Conservation (phyloP, 2,329 filamentous ascomycete species). For the Hawksworthiomyces lignivorus region DNA sequence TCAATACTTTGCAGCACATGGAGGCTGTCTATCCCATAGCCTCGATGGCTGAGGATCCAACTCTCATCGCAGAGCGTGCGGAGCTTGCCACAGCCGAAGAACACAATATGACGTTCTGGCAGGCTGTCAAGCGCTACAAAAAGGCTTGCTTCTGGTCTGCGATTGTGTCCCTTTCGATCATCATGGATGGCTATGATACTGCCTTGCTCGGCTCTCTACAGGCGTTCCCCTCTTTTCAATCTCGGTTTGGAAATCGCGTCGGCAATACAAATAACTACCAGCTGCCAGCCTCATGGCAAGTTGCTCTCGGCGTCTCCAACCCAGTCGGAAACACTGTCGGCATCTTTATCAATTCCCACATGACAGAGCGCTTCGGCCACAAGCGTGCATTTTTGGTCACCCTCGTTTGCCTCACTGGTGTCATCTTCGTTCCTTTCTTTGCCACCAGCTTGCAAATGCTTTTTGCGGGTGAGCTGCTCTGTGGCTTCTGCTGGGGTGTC, state of each 20-base stretch:
- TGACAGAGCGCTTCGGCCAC: slow-evolving; percentile 36
- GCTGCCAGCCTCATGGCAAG: slow-evolving; percentile 42
- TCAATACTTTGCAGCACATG: too few species aligned
- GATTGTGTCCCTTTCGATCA: slow-evolving; percentile 33
- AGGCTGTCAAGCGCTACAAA: too few species aligned
- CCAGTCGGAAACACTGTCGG: slow-evolving; percentile 41
- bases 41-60: too few species aligned
- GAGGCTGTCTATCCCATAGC: too few species aligned
- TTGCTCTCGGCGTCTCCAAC: slow-evolving; percentile 29
- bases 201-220: slow-evolving; percentile 15
- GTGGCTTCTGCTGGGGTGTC: slow-evolving; percentile 26
- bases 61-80: too few species aligned
- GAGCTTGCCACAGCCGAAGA: too few species aligned
- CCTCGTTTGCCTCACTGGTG: slow-evolving; percentile 28
- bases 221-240: slow-evolving; percentile 13
- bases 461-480: slow-evolving; percentile 35
- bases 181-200: slow-evolving; percentile 18
- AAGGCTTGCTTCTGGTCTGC: too few species aligned
- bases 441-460: slow-evolving; percentile 29
- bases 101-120: too few species aligned
- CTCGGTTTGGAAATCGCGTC: slow-evolving; percentile 22
- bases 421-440: slow-evolving; percentile 42
- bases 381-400: slow-evolving; percentile 34
- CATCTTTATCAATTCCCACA: slow-evolving; percentile 37
- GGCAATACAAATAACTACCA: slow-evolving; percentile 27